Evolutionary conservation across 2,329 filamentous ascomycete genomes (phyloP), one percentile per base, ranked within the genome.

Genomic region (Colletotrichum cordylinicola): DNA sequence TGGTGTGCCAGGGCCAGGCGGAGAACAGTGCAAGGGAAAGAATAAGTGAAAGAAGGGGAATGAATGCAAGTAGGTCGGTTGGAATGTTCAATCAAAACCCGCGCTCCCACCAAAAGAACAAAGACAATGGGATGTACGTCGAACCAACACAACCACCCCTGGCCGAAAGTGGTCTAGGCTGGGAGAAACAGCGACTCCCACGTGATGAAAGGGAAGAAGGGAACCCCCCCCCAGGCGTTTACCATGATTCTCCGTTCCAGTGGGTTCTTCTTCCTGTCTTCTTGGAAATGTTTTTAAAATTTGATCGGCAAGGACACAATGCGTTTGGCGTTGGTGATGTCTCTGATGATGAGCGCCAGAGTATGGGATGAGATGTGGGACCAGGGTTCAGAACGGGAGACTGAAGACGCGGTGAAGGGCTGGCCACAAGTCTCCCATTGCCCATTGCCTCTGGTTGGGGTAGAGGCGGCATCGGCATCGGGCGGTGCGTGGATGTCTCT

Each of bases 291-390:
- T 62, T 70, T 67, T 64, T 66, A 43, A 76, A 69, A 74, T 73
- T 76, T 56, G 74, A 76, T 76, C 74, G 74, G 74, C 70, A 74
- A 66, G 48, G 52, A 71, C 27, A 76, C 74, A 74, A 76, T 74
- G 74, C 65, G 70, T 76, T 76, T 74, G 74, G 74, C 74, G 56
- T 74, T 76, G 74, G 64, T 68, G 74, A 64, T 76, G 74, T 76
- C 74, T 76, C 73, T 74, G 58, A 74, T 69, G 70, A 60, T 64
- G 56, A 35, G 43, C 56, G 70, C 56, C 62, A 68, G 67, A 68
- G 62, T 55, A 48, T 73, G 73, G 69, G 52, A 61, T 35, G 62
- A 37, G 43, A 39, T 21, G 62, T 48, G 72, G 39, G 31, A 58
- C 74, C n/a, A 43, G 70, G 74, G 70, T 74, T 76, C 74, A 65